Percentiles rank a stretch among this genome's conserved stretches.
phyloP scores from a whole-genome alignment of 257 asterid genomes.

The Solanum etuberosum region DNA sequence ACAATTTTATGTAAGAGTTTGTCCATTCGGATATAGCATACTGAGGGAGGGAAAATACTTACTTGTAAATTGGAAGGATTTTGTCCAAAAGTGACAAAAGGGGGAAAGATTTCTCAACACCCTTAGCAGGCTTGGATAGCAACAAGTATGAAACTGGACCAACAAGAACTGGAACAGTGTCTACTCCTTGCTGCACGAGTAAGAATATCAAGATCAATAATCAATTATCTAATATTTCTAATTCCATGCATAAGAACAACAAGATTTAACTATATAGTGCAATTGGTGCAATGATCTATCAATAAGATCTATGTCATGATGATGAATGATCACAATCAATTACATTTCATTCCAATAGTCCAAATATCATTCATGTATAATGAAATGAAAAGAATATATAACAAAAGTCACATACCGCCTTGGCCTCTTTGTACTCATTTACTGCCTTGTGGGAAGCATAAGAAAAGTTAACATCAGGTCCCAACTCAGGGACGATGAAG shows the following conservation, averaged over 20 bases:
- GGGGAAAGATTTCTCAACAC: constrained; percentile 31
- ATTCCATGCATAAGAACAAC: neutral
- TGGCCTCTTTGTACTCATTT: constrained; percentile 21
- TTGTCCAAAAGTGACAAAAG: constrained; percentile 37
- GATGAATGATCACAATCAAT: neutral
- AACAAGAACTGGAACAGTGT: constrained; percentile 41
- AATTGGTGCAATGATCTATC: neutral
- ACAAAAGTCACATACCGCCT: constrained; percentile 12
- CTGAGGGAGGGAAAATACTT: neutral
- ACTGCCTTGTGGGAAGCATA: constrained; percentile 32
- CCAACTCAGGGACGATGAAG: constrained; percentile 25
- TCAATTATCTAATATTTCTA: neutral
- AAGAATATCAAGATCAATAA: neutral
- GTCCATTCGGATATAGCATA: neutral
- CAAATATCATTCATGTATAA: neutral
- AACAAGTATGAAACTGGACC: constrained; percentile 48
- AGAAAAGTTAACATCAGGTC: constrained; percentile 18
- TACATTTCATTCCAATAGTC: neutral
- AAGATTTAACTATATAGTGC: neutral
- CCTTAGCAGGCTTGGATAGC: constrained; percentile 45
- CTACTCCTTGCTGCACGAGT: constrained; percentile 30
- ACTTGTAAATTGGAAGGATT: constrained; percentile 45
- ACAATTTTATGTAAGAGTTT: neutral
- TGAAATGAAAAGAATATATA: neutral
- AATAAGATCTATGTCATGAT: neutral